Evolutionary conservation across 2,329 filamentous ascomycete genomes (phyloP).

Genomic region (Monilinia fructicola): DNA sequence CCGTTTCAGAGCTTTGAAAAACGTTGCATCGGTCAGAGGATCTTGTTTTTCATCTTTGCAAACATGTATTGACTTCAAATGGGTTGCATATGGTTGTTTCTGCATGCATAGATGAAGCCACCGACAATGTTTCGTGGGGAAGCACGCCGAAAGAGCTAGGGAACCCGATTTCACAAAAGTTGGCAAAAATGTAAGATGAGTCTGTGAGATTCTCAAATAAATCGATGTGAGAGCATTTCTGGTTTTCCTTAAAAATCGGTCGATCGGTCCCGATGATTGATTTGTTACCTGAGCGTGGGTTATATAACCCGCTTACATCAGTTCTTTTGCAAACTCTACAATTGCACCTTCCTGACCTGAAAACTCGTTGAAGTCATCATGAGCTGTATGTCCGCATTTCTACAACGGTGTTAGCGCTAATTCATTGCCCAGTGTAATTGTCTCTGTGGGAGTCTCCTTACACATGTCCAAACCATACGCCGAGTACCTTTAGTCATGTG

Average conservation of each 20-base stretch:
- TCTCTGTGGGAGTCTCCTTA: background rate
- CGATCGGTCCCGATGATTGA: background rate
- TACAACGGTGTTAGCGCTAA: background rate
- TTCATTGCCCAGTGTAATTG: background rate
- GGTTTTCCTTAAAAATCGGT: background rate
- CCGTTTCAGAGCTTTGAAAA: background rate
- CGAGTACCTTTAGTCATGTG: background rate
- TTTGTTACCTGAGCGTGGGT: background rate
- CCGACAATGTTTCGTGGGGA: background rate
- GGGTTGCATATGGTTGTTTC: background rate
- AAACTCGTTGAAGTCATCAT: background rate
- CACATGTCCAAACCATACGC: constrained; percentile 7
- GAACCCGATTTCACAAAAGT: background rate
- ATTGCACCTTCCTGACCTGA: constrained; percentile 1
- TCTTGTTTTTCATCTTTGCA: constrained; percentile 1
- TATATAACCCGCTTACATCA: constrained; percentile 14
- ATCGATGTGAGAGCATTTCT: no score
- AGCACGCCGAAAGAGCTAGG: background rate
- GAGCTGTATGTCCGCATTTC: constrained; percentile 1
- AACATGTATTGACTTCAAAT: background rate
- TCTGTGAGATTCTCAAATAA: no score
- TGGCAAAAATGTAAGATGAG: background rate
- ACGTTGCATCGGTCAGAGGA: background rate
- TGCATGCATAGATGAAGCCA: constrained; percentile 9
- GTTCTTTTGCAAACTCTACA: background rate